Conservation (phyloP, 192 early-diverging fungal species). For the Entomortierella parvispora region DNA sequence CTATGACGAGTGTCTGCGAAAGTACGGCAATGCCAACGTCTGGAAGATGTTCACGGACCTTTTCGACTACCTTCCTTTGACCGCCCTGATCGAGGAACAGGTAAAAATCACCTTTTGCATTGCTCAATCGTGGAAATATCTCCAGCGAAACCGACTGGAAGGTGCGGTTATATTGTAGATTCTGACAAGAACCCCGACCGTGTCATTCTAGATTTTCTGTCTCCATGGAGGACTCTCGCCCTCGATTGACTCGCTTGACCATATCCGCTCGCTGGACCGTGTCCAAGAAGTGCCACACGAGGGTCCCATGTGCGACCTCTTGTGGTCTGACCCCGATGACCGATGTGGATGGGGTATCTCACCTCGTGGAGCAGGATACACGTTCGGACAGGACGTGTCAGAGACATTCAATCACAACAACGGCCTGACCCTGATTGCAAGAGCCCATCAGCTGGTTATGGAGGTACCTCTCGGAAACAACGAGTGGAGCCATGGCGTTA, state of each 20-base stretch:
- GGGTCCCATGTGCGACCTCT: slow-evolving; percentile 87
- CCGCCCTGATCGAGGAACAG: slow-evolving; percentile 95
- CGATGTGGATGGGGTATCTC: slow-evolving; percentile 90
- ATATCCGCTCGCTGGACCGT: slow-evolving; percentile 94
- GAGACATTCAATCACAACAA: slow-evolving; percentile 95
- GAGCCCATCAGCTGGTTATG: slow-evolving; percentile 94
- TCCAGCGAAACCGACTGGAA: too few relatives aligned
- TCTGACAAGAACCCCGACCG: not conserved
- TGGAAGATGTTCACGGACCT: slow-evolving; percentile 98
- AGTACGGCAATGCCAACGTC: slow-evolving; percentile 98
- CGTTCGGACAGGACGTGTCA: slow-evolving; percentile 89
- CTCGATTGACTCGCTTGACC: slow-evolving; percentile 94
- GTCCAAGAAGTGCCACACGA: slow-evolving; percentile 93
- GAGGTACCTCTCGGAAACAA: slow-evolving; percentile 58
- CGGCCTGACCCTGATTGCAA: slow-evolving; percentile 93
- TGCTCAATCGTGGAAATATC: not conserved
- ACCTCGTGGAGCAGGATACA: slow-evolving; percentile 88
- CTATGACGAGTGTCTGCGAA: slow-evolving; percentile 98
- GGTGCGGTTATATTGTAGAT: too few relatives aligned
- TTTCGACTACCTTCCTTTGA: slow-evolving; percentile 97
- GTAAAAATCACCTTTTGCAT: slow-evolving; percentile 31
- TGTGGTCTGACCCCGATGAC: slow-evolving; percentile 92
- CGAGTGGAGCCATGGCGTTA: not conserved
- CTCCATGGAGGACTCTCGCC: slow-evolving; percentile 98
- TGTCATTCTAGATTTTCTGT: slow-evolving; percentile 84